Percentiles rank a stretch among this genome's conserved stretches.
Evolutionary conservation across 257 asterid species (phyloP).

Genomic region (Ligustrum vulgare): DNA sequence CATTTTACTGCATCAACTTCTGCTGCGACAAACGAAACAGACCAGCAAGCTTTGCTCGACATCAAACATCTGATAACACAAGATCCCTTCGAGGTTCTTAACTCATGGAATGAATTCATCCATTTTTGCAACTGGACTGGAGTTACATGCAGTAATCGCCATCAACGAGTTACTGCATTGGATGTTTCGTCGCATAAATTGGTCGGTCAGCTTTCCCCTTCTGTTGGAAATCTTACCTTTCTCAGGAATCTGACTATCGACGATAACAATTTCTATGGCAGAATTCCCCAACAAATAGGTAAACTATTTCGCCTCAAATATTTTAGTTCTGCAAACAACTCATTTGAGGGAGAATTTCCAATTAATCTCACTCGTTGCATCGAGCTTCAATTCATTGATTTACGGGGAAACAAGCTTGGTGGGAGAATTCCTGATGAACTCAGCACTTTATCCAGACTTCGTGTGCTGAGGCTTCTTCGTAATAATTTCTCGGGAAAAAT

Average conservation of each 20-base stretch:
- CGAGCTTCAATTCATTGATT: neutral
- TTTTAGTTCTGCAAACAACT: constrained; percentile 15
- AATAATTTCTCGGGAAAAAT: constrained; percentile 24
- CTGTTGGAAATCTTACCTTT: constrained; percentile 26
- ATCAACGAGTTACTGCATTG: constrained; percentile 16
- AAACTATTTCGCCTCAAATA: constrained; percentile 4
- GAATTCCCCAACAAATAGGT: constrained; percentile 23
- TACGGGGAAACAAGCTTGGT: constrained; percentile 4
- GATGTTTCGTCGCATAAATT: constrained; percentile 1
- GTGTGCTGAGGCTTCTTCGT: neutral
- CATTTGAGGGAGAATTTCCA: constrained; percentile 24
- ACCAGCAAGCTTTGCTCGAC: no score
- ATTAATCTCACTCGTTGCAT: constrained; percentile 9
- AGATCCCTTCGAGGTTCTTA: constrained; percentile 18
- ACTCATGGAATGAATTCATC: constrained; percentile 28
- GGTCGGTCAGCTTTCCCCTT: constrained; percentile 14
- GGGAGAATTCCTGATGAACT: constrained; percentile 17
- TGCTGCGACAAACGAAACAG: no score
- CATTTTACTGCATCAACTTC: no score
- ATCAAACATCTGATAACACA: no score
- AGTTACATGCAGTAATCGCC: constrained; percentile 17
- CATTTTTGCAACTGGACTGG: constrained; percentile 36
- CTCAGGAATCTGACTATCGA: constrained; percentile 14
- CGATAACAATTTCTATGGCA: constrained; percentile 20
- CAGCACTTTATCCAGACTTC: neutral